A percentile compares a stretch with the other conserved stretches of the same genome.
phyloP scores from a whole-genome alignment of 495 filamentous ascomycete genomes.

The Penicillium flavigenum region DNA sequence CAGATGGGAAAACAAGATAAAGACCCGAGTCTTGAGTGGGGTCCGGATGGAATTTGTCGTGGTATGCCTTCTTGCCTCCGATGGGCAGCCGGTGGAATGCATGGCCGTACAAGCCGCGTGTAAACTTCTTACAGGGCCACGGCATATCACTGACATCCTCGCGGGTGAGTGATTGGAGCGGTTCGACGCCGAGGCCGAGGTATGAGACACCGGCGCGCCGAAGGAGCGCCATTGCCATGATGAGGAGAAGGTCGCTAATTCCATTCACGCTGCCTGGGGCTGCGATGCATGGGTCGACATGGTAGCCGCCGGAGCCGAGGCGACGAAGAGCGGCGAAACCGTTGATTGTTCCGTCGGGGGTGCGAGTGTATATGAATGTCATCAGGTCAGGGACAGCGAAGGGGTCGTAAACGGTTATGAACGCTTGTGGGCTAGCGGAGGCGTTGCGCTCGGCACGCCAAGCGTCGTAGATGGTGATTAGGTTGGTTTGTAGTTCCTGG shows the following conservation, averaged over 20 bases:
- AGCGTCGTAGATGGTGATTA: constrained; percentile 38
- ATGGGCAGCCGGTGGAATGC: constrained; percentile 37
- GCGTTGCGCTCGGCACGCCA: constrained; percentile 40
- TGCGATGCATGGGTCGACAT: constrained; percentile 46
- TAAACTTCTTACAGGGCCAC: constrained; percentile 23
- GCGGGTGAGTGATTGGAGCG: constrained; percentile 23
- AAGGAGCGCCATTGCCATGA: constrained; percentile 39
- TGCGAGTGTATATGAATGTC: constrained; percentile 44
- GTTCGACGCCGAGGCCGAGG: constrained; percentile 45
- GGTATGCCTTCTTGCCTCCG: constrained; percentile 44
- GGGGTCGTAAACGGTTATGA: constrained; percentile 46
- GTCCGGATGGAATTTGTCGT: constrained; percentile 45
- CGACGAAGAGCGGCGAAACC: constrained; percentile 43
- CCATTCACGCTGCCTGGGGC: constrained; percentile 37
- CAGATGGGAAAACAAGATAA: constrained; percentile 38
- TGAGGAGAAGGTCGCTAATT: constrained; percentile 41
- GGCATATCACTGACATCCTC: constrained; percentile 36
- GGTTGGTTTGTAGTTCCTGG: constrained; percentile 28
- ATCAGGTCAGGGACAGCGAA: constrained; percentile 43
- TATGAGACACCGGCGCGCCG: constrained; percentile 33
- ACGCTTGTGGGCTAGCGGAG: constrained; percentile 33
- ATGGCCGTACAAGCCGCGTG: constrained; percentile 29
- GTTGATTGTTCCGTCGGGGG: constrained; percentile 29
- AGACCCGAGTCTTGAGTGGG: constrained; percentile 31
- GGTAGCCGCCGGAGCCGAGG: constrained; percentile 40